These are phyloP conservation scores for Russula vinacea DNA, from an alignment of 768 basidiomycete genomes.

Conservation along the genomic window DNA sequence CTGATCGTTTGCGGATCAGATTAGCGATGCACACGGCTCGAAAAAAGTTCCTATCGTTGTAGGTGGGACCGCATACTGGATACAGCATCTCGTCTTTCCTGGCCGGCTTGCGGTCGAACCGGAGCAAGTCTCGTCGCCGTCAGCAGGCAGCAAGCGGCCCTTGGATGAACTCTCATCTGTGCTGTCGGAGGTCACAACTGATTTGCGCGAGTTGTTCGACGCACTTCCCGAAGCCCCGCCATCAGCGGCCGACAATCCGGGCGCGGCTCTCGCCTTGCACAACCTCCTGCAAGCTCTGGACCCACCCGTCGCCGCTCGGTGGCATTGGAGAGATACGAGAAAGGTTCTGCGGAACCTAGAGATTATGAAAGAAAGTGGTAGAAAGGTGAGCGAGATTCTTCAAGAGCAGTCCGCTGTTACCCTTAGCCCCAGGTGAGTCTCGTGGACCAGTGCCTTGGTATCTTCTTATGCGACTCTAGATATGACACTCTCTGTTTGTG, in stretches of 20 bases:
- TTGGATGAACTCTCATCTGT: constrained; percentile 39
- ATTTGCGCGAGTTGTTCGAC: constrained; percentile 50
- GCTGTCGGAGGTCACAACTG: constrained; percentile 46
- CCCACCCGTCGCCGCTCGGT: constrained; percentile 66
- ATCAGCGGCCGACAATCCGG: constrained; percentile 52
- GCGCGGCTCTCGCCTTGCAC: constrained; percentile 61
- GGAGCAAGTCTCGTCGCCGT: constrained; percentile 15
- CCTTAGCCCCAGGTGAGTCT: constrained; percentile 50
- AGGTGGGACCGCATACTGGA: constrained; percentile 97
- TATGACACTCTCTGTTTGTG: constrained; percentile 88
- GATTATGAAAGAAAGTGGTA: constrained; percentile 70
- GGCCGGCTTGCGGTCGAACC: constrained; percentile 52
- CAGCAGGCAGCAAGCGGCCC: constrained; percentile 14
- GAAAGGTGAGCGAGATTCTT: constrained; percentile 64
- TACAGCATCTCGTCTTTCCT: constrained; percentile 92
- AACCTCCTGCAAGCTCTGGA: constrained; percentile 67
- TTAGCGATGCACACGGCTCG: constrained; percentile 63
- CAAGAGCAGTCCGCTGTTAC: constrained; percentile 52
- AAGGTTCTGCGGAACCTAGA: constrained; percentile 81
- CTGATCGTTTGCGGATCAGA: constrained; percentile 44
- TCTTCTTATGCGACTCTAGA: constrained; percentile 41
- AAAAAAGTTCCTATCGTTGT: constrained; percentile 81
- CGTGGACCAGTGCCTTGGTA: not conserved
- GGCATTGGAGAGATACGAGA: constrained; percentile 95
- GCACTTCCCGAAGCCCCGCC: constrained; percentile 59